Evolutionary conservation across 2,329 filamentous ascomycete genomes (phyloP), one percentile per base, ranked within the genome.

Genomic region (Byssoonygena ceratinophila): DNA sequence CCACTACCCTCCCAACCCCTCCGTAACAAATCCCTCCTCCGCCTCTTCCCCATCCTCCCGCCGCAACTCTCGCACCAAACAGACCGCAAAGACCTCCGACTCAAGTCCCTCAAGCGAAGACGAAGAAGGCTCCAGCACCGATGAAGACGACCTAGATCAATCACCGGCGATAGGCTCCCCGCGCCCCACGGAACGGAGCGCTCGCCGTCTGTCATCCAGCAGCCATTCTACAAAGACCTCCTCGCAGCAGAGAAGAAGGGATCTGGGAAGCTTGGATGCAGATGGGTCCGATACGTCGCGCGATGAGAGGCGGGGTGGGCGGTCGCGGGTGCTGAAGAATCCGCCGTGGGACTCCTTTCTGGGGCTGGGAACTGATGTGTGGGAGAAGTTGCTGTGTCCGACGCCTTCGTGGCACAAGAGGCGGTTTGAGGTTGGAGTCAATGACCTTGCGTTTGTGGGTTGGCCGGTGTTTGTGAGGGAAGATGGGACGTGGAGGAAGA

Each of bases 381-480:
- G 94, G 55, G 87, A 87, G 61, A 87, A 84, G 58, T 77, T 95
- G 46, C 67, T 95, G 51, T 88, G 85, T 0, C 88, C 89, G 0
- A 80, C 81, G 7, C 76, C 81, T 11, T 79, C 83, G 7, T 88
- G 86, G 66, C 84, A 92, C 70, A 94, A 91, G 71, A 81, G 78
- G 59, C 79, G 82, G 22, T 94, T 94, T 62, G 86, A 94, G 65
- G 75, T 94, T 54, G 85, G 83, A 0, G 74, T 95, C 7, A 87
- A 94, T 61, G 84, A 87, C 43, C 73, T 91, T 37, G 81, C 83
- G 53, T 92, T 87, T 63, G 75, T 94, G 16, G 88, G 88, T 0
- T 88, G 87, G 67, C 89, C 89, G 3, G 80, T 94, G 37, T 88
- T 90, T 67, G 84, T 88, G 36, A 82, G 83, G 1, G 82, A 87